Evolutionary conservation across 257 asterid genomes (phyloP).

Genomic region (Ballota nigra): DNA sequence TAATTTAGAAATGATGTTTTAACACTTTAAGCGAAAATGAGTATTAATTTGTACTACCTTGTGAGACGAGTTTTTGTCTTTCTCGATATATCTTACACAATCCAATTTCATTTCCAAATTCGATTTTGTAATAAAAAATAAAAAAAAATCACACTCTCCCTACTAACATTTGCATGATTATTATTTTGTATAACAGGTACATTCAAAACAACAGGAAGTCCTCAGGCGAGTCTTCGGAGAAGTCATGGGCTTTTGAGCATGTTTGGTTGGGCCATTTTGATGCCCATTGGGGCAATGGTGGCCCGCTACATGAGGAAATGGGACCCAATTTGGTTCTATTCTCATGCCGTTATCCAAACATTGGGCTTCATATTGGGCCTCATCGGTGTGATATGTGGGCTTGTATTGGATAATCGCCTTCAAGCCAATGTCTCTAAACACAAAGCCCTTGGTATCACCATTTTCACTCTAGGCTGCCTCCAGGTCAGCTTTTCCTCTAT

Average conservation of each 20-base stretch:
- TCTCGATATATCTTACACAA: neutral
- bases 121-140: neutral
- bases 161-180: neutral
- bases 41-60: too few species aligned
- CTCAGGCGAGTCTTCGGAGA: slow-evolving; percentile 42
- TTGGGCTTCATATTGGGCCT: slow-evolving; percentile 65
- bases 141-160: neutral
- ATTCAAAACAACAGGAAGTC: slow-evolving; percentile 29
- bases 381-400: slow-evolving; percentile 60
- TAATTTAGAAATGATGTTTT: too few species aligned
- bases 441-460: slow-evolving; percentile 66
- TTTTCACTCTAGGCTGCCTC: slow-evolving; percentile 68
- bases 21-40: too few species aligned
- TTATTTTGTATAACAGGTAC: slow-evolving; percentile 39
- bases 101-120: neutral
- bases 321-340: slow-evolving; percentile 87
- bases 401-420: slow-evolving; percentile 58
- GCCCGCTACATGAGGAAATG: slow-evolving; percentile 74
- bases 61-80: too few species aligned
- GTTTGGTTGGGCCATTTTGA: slow-evolving; percentile 83
- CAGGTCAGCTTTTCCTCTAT: slow-evolving; percentile 45
- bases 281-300: slow-evolving; percentile 73
- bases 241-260: slow-evolving; percentile 79
- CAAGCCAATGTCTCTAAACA: slow-evolving; percentile 45
- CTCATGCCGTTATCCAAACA: slow-evolving; percentile 61